A percentile compares a stretch with the other conserved stretches of the same genome.
phyloP scores from a whole-genome alignment of 208 protist genomes.

The Leishmania major region DNA sequence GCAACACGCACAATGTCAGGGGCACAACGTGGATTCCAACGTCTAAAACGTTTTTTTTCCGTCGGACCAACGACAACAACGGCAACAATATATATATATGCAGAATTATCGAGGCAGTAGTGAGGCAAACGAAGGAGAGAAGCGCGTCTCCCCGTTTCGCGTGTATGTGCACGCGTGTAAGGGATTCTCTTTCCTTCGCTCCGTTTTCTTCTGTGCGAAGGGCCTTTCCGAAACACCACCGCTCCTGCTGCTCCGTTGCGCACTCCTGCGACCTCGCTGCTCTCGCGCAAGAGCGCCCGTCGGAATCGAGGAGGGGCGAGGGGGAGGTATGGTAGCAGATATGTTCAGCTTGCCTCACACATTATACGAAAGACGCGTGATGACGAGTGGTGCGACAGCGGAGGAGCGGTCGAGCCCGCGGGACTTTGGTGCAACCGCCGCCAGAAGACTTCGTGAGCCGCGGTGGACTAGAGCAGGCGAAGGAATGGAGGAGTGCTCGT shows the following conservation, averaged over 20 bases:
- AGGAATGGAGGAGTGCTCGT: background rate
- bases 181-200: background rate
- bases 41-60: background rate
- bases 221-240: background rate
- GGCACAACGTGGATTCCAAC: background rate
- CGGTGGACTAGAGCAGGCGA: background rate
- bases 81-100: no score
- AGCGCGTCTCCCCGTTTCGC: background rate
- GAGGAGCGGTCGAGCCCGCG: background rate
- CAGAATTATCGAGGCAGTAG: background rate
- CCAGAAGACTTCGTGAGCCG: background rate
- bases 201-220: background rate
- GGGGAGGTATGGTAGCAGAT: background rate
- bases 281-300: background rate
- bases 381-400: background rate
- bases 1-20: background rate
- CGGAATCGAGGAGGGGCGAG: background rate
- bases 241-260: background rate
- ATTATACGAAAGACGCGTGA: background rate
- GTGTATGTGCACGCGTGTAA: background rate
- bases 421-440: background rate
- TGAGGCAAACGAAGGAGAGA: background rate
- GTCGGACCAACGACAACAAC: no score
- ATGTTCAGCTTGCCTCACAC: background rate
- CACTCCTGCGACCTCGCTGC: background rate